Percentiles rank a stretch among this genome's conserved stretches.
phyloP scores from a whole-genome alignment of 345 rosid species.

The Linum tenue region DNA sequence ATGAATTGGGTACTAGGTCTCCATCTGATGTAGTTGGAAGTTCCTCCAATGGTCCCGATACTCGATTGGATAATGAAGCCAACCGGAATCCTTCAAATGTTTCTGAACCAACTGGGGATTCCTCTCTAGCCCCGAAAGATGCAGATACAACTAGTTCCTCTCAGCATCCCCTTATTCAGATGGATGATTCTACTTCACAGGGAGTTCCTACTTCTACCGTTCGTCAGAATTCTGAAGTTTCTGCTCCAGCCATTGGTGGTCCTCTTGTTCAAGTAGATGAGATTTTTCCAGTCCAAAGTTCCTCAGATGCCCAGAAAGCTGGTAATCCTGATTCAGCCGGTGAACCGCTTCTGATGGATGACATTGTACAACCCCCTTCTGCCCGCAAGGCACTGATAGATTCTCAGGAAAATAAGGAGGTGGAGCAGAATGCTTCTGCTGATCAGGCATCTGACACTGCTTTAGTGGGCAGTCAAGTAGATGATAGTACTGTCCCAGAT shows the following conservation, averaged over 20 bases:
- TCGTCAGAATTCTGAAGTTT: slow-evolving; percentile 12
- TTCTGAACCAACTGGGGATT: neutral
- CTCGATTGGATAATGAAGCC: neutral
- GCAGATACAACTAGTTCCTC: neutral
- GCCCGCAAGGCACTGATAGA: neutral
- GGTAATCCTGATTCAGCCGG: too few species aligned
- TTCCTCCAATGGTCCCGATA: neutral
- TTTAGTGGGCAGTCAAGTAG: neutral
- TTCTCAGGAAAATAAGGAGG: neutral
- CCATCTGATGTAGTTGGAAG: neutral
- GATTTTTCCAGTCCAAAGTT: slow-evolving; percentile 1
- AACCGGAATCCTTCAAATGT: neutral
- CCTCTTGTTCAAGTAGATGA: slow-evolving; percentile 15
- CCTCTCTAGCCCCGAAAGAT: neutral
- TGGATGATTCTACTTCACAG: neutral
- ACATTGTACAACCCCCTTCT: neutral
- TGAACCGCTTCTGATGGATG: neutral
- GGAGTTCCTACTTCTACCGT: neutral
- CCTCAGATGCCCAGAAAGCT: neutral
- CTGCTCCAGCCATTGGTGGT: slow-evolving; percentile 4
- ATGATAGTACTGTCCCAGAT: neutral
- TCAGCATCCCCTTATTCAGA: neutral
- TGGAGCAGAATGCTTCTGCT: neutral
- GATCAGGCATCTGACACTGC: neutral
- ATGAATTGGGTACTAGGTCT: neutral